Conservation (phyloP, 169 alveolate genomes). For the Eimeria falciformis region DNA sequence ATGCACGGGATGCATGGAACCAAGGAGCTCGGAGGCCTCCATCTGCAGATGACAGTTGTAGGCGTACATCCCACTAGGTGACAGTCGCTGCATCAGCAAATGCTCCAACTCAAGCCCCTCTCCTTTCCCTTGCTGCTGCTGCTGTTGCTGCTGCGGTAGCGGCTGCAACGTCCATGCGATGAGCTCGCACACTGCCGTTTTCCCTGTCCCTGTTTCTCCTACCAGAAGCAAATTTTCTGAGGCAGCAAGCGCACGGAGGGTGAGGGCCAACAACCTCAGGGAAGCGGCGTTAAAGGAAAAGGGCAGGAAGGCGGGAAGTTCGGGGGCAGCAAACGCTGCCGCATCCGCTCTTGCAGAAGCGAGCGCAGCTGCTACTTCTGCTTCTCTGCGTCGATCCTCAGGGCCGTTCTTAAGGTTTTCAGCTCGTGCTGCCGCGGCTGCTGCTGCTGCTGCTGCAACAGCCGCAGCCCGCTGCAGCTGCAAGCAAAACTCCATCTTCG, state of each 20-base stretch:
- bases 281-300: constrained; percentile 81
- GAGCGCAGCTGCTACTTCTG: constrained; percentile 26
- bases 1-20: constrained; percentile 73
- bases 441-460: constrained; percentile 58
- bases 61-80: constrained; percentile 56
- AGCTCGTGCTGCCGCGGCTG: constrained; percentile 58
- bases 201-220: constrained; percentile 99
- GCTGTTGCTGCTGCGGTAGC: constrained; percentile 70
- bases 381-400: constrained; percentile 23
- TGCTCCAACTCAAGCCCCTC: not conserved
- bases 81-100: constrained; percentile 18
- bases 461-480: constrained; percentile 58
- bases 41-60: constrained; percentile 74
- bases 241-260: constrained; percentile 93
- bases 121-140: constrained; percentile 45
- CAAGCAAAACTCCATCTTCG: constrained; percentile 71
- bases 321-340: constrained; percentile 61
- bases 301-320: constrained; percentile 75
- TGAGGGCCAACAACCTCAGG: constrained; percentile 91
- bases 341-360: constrained; percentile 48
- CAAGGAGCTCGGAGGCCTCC: constrained; percentile 77
- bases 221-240: constrained; percentile 98
- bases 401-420: constrained; percentile 45
- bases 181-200: constrained; percentile 96
- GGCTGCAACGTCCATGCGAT: constrained; percentile 86